Evolutionary conservation across 345 rosid species (phyloP).

Genomic region (Acer campestre): DNA sequence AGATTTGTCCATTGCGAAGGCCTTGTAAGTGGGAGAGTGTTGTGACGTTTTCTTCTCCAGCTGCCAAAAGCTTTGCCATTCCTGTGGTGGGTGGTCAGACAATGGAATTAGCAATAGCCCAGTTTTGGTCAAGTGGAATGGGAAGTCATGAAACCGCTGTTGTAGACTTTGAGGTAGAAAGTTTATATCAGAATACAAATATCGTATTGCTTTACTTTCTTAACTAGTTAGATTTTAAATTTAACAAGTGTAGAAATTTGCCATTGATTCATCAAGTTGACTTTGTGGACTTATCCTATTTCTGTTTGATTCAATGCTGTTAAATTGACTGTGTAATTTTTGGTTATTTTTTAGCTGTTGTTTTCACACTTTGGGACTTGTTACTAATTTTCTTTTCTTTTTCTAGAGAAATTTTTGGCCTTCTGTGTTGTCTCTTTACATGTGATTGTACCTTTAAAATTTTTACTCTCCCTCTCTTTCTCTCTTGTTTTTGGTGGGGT

Average conservation of each 20-base stretch:
- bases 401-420: neutral
- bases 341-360: neutral
- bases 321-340: neutral
- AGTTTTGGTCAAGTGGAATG: conserved; percentile 97
- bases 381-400: neutral
- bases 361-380: neutral
- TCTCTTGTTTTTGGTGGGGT: neutral
- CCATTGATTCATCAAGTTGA: neutral
- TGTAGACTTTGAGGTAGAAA: conserved; percentile 90
- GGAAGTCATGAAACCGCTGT: conserved; percentile 82
- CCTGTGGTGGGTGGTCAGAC: conserved; percentile 88
- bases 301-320: neutral
- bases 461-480: neutral
- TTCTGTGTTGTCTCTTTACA: neutral
- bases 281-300: neutral
- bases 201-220: neutral
- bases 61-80: conserved; percentile 75
- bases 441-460: neutral
- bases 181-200: neutral
- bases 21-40: conserved; percentile 90
- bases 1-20: conserved; percentile 91
- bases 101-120: conserved; percentile 93
- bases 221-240: neutral
- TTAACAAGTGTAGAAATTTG: neutral
- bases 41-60: conserved; percentile 75